Percentiles rank a stretch among this genome's conserved stretches.
Evolutionary conservation across 1,284 basidiomycete species (phyloP).

Genomic region (Rhizoctonia solani): DNA sequence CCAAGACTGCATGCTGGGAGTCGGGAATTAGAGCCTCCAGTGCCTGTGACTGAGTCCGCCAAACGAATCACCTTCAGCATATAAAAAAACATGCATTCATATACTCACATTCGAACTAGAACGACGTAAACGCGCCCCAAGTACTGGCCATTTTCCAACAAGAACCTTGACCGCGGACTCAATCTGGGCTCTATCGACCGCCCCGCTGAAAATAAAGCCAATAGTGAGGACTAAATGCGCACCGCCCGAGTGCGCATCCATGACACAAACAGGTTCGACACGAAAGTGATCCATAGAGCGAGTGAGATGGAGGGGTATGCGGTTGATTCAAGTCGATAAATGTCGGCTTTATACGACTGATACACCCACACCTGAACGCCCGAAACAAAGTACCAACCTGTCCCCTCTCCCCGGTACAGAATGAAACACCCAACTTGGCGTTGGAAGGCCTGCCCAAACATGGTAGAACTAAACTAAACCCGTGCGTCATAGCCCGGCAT

Average conservation of each 20-base stretch:
- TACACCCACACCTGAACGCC: too few species aligned
- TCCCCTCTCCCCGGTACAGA: too few species aligned
- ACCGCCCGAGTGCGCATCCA: slow-evolving; percentile 28
- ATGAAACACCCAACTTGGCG: too few species aligned
- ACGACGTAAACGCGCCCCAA: slow-evolving; percentile 5
- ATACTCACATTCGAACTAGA: background rate
- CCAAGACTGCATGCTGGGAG: background rate
- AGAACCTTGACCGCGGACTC: background rate
- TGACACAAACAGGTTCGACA: slow-evolving; percentile 13
- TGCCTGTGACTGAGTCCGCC: background rate
- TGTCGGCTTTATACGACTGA: background rate
- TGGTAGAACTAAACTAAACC: too few species aligned
- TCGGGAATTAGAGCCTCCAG: slow-evolving; percentile 19
- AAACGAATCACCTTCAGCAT: too few species aligned
- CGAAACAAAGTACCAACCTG: too few species aligned
- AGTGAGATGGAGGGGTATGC: background rate
- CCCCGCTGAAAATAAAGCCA: slow-evolving; percentile 22
- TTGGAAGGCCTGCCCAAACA: too few species aligned
- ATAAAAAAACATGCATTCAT: background rate
- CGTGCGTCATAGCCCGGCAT: too few species aligned
- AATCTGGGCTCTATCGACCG: background rate
- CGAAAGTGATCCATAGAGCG: slow-evolving; percentile 10
- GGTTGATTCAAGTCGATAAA: background rate
- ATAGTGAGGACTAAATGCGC: slow-evolving; percentile 22
- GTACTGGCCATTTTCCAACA: slow-evolving; percentile 10